Conservation (phyloP, 176 grass and related monocot species). For the Echinochloa phyllopogon region DNA sequence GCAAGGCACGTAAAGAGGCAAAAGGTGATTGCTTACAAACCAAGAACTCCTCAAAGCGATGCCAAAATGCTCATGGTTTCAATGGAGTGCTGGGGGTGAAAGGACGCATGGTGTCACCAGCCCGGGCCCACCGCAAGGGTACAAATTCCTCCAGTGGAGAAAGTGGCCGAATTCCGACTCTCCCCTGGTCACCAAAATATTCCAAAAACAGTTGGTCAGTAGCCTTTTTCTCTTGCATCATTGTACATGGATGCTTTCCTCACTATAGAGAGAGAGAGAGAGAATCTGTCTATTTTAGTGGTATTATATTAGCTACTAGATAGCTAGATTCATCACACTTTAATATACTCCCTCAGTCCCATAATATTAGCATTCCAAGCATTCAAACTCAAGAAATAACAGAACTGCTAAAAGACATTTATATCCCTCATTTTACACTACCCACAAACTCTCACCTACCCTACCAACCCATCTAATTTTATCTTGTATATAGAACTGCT, state of each 20-base stretch:
- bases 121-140: neutral
- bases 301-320: neutral
- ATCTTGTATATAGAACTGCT: no score
- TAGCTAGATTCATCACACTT: neutral
- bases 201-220: slow-evolving; percentile 31
- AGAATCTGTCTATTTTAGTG: neutral
- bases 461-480: no score
- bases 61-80: slow-evolving; percentile 18
- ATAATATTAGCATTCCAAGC: no score
- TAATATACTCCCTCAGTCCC: no score
- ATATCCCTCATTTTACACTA: no score
- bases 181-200: slow-evolving; percentile 5
- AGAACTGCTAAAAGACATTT: no score
- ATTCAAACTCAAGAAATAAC: no score
- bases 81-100: neutral
- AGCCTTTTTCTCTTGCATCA: slow-evolving; percentile 15
- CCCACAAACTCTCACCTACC: no score
- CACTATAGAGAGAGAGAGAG: neutral
- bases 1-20: slow-evolving; percentile 15
- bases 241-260: slow-evolving; percentile 14
- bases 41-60: slow-evolving; percentile 36
- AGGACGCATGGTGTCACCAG: neutral
- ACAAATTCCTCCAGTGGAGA: slow-evolving; percentile 12
- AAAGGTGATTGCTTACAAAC: slow-evolving; percentile 27
- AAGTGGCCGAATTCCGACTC: slow-evolving; percentile 15